Conservation (phyloP, 2,329 filamentous ascomycete species). For the Aureobasidium sp. region DNA sequence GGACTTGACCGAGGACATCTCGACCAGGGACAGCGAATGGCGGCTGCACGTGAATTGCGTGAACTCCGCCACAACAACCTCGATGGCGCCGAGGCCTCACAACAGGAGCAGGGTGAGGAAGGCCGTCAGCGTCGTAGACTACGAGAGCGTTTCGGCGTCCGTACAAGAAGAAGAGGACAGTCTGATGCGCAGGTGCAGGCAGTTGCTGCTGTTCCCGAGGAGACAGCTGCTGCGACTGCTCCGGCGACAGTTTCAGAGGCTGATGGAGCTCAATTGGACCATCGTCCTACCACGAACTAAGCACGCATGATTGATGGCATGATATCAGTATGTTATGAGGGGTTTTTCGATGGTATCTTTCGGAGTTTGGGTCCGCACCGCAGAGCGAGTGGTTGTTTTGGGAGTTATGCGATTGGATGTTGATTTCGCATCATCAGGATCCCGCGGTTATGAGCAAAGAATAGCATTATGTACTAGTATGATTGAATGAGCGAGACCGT, state of each 20-base stretch:
- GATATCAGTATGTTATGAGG: not conserved
- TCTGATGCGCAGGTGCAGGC: not conserved
- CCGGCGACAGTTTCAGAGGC: not conserved
- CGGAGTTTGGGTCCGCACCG: not conserved
- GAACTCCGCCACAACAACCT: slow-evolving; percentile 16
- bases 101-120: slow-evolving; percentile 18
- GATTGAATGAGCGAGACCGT: not conserved
- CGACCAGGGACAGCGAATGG: slow-evolving; percentile 37
- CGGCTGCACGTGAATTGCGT: slow-evolving; percentile 32
- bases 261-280: not conserved
- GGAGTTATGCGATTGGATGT: not conserved
- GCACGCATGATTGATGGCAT: not conserved
- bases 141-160: slow-evolving; percentile 24
- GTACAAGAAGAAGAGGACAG: slow-evolving; percentile 28
- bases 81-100: slow-evolving; percentile 6
- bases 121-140: slow-evolving; percentile 20
- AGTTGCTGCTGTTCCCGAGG: not conserved
- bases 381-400: not conserved
- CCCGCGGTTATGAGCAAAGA: not conserved
- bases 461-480: slow-evolving; percentile 7
- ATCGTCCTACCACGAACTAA: not conserved
- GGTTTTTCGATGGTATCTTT: not conserved
- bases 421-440: not conserved
- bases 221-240: not conserved
- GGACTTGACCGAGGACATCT: slow-evolving; percentile 36